Evolutionary conservation across 495 filamentous ascomycete species (phyloP), one percentile per base, ranked within the genome.

Genomic region (Ascobolus immersus): DNA sequence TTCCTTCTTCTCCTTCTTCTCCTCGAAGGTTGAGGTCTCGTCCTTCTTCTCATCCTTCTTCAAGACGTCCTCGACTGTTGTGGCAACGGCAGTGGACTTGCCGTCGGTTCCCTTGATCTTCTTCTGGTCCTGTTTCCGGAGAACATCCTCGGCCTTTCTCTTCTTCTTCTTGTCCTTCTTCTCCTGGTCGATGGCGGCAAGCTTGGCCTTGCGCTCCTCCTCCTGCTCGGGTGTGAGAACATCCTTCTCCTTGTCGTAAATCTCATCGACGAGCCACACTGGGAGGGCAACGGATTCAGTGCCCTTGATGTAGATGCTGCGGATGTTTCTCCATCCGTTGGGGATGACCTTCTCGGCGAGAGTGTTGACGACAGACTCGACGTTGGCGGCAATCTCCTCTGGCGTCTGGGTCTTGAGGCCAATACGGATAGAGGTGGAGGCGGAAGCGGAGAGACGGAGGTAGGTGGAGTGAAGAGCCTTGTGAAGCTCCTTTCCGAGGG

Each of bases 261-360:
- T 55, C 57, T 94, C 77, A 45, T 72, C 67, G 6, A 86, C 74
- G 46, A 93, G 58, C 74, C 78, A 96, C 39, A 96, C 69, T 10
- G 86, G 86, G 43, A 96, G 57, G 9, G 82, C 78, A 38, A 67
- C 73, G 7, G 80, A 89, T 42, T 72, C 67, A 7, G 77, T 70
- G 5, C 75, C 73, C 60, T 94, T 96, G 54, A 96, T 60, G 55
- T 91, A 80, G 29, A 94, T 50, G 30, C 64, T 63, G 52, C 71
- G 69, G 32, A 94, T 65, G 47, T 77, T 79, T 39, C 65, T 64
- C 81, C 81, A 93, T 36, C 77, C 69, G 43, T 78, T 69, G 4
- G 80, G 62, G 4, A 94, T 62, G 36, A 71, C 75, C 51, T 75
- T 78, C 22, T 75, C 68, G 2, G 72, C 67, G 44, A 93, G 39